phyloP scores from a whole-genome alignment of 2,329 filamentous ascomycete genomes.

The Claviceps sorghi region DNA sequence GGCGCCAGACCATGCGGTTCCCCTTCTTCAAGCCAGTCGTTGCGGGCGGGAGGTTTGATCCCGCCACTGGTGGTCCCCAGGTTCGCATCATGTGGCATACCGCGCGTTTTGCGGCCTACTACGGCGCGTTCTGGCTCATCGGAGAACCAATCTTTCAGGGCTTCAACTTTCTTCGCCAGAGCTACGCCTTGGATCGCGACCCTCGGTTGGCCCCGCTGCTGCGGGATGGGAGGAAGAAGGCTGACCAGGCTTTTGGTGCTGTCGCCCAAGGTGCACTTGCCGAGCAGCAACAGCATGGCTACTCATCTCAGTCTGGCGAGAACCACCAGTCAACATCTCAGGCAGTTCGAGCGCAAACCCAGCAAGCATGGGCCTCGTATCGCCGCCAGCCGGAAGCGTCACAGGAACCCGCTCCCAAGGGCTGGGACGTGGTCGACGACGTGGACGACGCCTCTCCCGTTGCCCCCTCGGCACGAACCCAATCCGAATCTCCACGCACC shows the following conservation, averaged over 20 bases:
- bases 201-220: constrained; percentile 15
- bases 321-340: constrained; percentile 1
- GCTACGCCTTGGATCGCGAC: constrained; percentile 14
- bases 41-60: constrained; percentile 13
- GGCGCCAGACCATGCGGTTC: constrained; percentile 23
- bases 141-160: constrained; percentile 17
- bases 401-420: constrained; percentile 4
- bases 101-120: constrained; percentile 21
- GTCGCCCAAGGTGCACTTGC: constrained; percentile 6
- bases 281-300: constrained; percentile 6
- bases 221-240: constrained; percentile 8
- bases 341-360: constrained; percentile 2
- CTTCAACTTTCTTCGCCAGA: constrained; percentile 13
- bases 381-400: constrained; percentile 5
- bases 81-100: constrained; percentile 22
- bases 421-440: constrained; percentile 16
- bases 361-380: constrained; percentile 8
- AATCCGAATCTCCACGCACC: constrained; percentile 7
- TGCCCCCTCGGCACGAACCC: constrained; percentile 16
- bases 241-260: constrained; percentile 5
- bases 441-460: constrained; percentile 31
- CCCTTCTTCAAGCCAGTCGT: constrained; percentile 24
- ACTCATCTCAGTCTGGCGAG: constrained; percentile 2
- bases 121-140: constrained; percentile 12
- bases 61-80: constrained; percentile 14